Evolutionary conservation across 306 rosid species (phyloP), one percentile per base, ranked within the genome.

Genomic region (Astragalus glycyphyllos): DNA sequence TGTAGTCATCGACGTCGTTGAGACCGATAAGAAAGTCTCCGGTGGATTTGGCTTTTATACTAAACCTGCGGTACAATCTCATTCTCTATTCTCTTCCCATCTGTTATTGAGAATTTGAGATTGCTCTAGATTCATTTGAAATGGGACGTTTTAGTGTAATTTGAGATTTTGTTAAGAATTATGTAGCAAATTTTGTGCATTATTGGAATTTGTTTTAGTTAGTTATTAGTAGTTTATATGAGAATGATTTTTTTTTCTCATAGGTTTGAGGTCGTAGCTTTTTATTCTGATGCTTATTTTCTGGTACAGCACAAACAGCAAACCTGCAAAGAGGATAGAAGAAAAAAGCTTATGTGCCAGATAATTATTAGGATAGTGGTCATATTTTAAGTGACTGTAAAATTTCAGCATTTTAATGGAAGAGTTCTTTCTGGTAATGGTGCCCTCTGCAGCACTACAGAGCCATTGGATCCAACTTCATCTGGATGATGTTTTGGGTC

Each of bases 31-130:
- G 64, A 77, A 81, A 3, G 23, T 87, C 41, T 71, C 96, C 7
- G 96, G 96, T 6, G 96, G 86, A 71, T 61, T 74, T 13, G 96
- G 96, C 51, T 86, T 80, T 68, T 91, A 86, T 66, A 87, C 85
- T 44, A 95, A 84, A 73, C 90, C 99, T 20, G 53, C 90, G 92
- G 99, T 95, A 86, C 44, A 65, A 26, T 73, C 20, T 62, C 16
- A 11, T 76, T 65, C 80, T 45, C 50, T 71, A 14, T 5, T 65
- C 6, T 31, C 49, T 35, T 35, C 8, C 4, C 14, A 32, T 38
- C 14, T 37, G 69, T 6, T 41, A 12, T 48, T 48, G 48, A 68
- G 32, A 38, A 53, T 69, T 48, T 48, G 41, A 68, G 20, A 38
- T 61, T 69, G 46, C 48, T 26, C n/a, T 58, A 14, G 74, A 45